Base-by-base conservation (phyloP, 2,329 filamentous ascomycete species). In the Drechslerella dactyloides region DNA sequence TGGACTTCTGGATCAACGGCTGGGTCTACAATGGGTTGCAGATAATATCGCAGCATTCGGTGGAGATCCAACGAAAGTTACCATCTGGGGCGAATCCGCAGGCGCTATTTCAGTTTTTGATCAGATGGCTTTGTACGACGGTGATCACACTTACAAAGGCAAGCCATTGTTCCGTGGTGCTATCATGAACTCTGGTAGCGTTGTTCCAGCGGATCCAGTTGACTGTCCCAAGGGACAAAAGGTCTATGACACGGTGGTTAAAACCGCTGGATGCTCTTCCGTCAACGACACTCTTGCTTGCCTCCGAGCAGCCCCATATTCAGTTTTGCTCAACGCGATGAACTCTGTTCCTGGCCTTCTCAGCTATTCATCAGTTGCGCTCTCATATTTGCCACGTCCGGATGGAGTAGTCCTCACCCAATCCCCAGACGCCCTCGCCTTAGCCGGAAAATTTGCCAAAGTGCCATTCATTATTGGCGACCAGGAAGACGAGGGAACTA, bases 121-220 rank as follows among this genome's bases (percentile, higher is more conserved):
- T 51, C 84, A 86, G 57, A 79, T 84, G 2, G 77, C 84, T 44
- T 82, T 84, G 8, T 85, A 86, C 73, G 82, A 82, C 35, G 85
- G 85, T 0, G 48, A 70, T n/a, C 46, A 64, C 21, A 87, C 82
- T 0, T 92, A 93, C 81, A 91, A 92, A 1, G 89, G 87, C 59
- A 86, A 89, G 76, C 82, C 87, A 0, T 82, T 94, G 0, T 93
- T 94, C 84, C 85, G 88, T 24, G 90, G 82, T 0, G 90, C 82
- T 24, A 93, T 93, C 75, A 93, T 94, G 90, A 85, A 89, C 80
- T 90, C 87, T 1, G 89, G 89, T 1, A 86, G 83, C 64, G 78
- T 88, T 1, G 79, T 85, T 0, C 88, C 88, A 0, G 83, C 87
- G 0, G 84, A 86, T 24, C 82, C 84, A 0, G 85, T 91, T 0